These are phyloP conservation scores for Eucalyptus regnans DNA, from an alignment of 345 rosid species.

Conservation along the genomic window DNA sequence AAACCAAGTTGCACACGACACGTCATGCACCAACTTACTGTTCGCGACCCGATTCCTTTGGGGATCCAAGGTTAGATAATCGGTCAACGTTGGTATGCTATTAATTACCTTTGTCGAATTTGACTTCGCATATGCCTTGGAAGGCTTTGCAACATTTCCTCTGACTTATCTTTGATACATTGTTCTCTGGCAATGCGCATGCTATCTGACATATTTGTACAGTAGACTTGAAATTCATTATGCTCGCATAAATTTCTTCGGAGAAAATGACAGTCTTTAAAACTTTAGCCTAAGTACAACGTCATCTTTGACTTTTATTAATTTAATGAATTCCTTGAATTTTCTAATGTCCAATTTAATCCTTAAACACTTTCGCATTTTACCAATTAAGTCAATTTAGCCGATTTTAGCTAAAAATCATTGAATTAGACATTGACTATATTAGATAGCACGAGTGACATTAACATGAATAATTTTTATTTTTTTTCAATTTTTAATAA, in stretches of 20 bases:
- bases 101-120: background rate
- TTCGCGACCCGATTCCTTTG: background rate
- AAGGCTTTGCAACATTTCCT: background rate
- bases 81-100: background rate
- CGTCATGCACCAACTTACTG: background rate
- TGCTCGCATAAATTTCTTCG: background rate
- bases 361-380: too few species aligned
- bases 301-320: too few species aligned
- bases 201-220: background rate
- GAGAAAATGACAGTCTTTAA: background rate
- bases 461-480: fast-evolving
- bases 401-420: too few species aligned
- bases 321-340: too few species aligned
- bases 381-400: too few species aligned
- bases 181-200: background rate
- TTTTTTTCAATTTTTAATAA: too few species aligned
- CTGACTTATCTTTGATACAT: background rate
- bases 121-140: background rate
- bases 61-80: background rate
- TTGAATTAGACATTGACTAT: too few species aligned
- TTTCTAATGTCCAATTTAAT: too few species aligned
- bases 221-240: background rate
- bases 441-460: fast-evolving
- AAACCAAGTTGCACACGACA: background rate
- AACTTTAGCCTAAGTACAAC: too few species aligned